Evolutionary conservation across 2,329 filamentous ascomycete genomes (phyloP).

Genomic region (Chrysoporthe puriensis): DNA sequence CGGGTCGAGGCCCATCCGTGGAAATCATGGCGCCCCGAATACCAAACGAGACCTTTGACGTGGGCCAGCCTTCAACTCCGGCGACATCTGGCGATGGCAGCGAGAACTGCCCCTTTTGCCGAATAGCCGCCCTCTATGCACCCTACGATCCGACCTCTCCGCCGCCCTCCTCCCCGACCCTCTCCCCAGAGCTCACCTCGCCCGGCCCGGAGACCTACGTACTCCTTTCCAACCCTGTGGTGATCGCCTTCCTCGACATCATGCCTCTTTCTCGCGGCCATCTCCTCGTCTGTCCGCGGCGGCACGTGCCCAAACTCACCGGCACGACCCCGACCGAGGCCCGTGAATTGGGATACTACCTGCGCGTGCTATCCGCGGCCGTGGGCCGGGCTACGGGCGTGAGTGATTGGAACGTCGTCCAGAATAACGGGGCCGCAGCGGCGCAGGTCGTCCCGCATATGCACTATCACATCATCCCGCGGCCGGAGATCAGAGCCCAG

Average conservation of each 20-base stretch:
- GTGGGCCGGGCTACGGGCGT: constrained; percentile 71
- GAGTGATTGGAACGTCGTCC: constrained; percentile 92
- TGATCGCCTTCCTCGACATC: constrained; percentile 92
- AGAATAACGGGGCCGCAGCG: constrained; percentile 90
- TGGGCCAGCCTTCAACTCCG: constrained; percentile 14
- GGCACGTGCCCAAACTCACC: constrained; percentile 77
- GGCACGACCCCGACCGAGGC: constrained; percentile 68
- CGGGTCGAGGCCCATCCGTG: background rate
- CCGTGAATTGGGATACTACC: constrained; percentile 66
- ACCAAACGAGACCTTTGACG: constrained; percentile 24
- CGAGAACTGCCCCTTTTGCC: constrained; percentile 64
- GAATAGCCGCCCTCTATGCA: constrained; percentile 55
- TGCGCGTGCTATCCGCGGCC: constrained; percentile 74
- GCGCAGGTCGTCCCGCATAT: constrained; percentile 93
- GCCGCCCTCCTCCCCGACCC: constrained; percentile 42
- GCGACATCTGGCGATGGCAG: constrained; percentile 16
- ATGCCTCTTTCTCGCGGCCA: constrained; percentile 85
- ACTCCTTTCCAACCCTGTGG: constrained; percentile 75
- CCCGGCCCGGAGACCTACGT: constrained; percentile 59
- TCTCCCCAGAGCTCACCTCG: constrained; percentile 40
- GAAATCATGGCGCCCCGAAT: constrained; percentile 23
- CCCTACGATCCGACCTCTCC: constrained; percentile 51
- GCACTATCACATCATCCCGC: constrained; percentile 92
- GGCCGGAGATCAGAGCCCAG: constrained; percentile 68
- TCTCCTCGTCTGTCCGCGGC: constrained; percentile 77